Evolutionary conservation across 2,329 filamentous ascomycete species (phyloP), one percentile per base, ranked within the genome.

Genomic region (Xylaria sp.): DNA sequence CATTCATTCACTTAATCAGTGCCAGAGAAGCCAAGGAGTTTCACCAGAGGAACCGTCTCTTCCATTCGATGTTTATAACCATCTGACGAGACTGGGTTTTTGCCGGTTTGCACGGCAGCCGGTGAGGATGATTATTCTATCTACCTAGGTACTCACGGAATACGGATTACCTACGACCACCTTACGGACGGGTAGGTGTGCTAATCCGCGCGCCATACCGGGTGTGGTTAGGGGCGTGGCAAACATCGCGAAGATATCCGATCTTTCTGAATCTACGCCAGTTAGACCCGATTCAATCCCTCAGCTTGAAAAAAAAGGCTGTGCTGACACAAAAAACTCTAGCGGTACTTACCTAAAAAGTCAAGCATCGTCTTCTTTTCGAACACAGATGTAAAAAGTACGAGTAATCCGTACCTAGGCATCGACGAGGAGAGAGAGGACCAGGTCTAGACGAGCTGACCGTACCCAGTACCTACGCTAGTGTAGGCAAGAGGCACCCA

Each of bases 221-320:
- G n/a, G 44, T 9, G 49, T 34, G 42, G 19, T 50, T 35, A 18
- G 13, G 47, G 16, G 50, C 35, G 55, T 58, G 58, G 55, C 52
- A 60, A 53, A 50, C n/a, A 30, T 30, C 23, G 18, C 42, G 16
- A 54, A 19, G 44, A 10, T 30, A 18, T 35, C 10, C 16, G 50
- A 19, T 50, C 51, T 51, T 55, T 46, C 37, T 57, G 44, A 18
- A 10, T 42, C 37, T 10, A 55, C 18, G 50, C 37, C 39, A 30
- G 37, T 30, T 57, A 48, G 54, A 52, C 55, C 59, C 53, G 53
- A 39, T 35, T 55, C 46, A 52, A 30, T 30, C 55, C 42, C 47
- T 61, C 56, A 59, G 59, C 61, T 42, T 39, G 54, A 61, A 58
- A 37, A 16, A 16, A 55, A 59, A 54, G 23, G 23, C 50, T 54